Evolutionary conservation across 768 basidiomycete species (phyloP), one percentile per base, ranked within the genome.

Genomic region (Leccinum ochraceum): DNA sequence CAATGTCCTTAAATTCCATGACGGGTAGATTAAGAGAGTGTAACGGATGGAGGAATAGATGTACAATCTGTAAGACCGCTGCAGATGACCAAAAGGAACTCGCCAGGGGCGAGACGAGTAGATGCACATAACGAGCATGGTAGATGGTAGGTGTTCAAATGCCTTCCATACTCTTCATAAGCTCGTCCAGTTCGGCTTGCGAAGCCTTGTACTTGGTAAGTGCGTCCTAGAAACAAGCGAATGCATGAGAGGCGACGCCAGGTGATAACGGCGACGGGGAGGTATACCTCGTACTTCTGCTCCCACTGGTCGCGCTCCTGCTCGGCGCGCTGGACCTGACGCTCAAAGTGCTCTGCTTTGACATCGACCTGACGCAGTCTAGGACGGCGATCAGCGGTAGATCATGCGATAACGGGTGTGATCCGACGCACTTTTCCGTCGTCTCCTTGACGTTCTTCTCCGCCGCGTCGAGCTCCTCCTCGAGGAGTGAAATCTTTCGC

Each of bases 381-480:
- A 67, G 48, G 30, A 28, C 17, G 57, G 58, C 59, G 61, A 67
- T 69, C 60, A 70, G 65, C 16, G 37, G 60, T 56, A 51, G 62
- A 68, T 64, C 57, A 49, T 34, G 39, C 4, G 69, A 66, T 63
- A 49, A 57, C 28, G 22, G 20, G 34, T 24, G 4, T 24, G 54
- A 60, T 36, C 46, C 16, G 39, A 85, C 92, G 69, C 72, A 97
- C 96, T 94, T 96, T 78, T 98, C 97, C 32, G 91, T 88, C 1
- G 94, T 95, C 70, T 98, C 96, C 79, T 96, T 96, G 65, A 94
- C 80, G 71, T 94, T 94, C 86, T 94, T 95, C 82, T 99, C 97
- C 10, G 96, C 89, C 39, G 85, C 83, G 70, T 98, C 97, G 3
- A 99, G 83, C 77, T 99, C 96, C 71, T 96, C 94, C 77, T 98